Evolutionary conservation across 108 stramenopile genomes (phyloP).

Genomic region (Skeletonema tropicum): DNA sequence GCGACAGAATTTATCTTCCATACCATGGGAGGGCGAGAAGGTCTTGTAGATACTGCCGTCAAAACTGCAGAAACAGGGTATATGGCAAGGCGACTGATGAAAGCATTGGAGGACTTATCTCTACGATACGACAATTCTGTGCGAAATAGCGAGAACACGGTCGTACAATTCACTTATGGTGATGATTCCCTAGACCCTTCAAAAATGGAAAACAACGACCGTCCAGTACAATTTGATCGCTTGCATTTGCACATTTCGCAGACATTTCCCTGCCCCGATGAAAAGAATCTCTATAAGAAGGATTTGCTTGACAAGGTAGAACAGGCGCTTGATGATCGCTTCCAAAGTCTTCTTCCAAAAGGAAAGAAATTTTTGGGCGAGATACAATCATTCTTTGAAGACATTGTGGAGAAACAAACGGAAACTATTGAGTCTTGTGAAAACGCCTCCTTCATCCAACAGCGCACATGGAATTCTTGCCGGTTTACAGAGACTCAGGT

Average conservation of each 20-base stretch:
- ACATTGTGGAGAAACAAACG: constrained; percentile 59
- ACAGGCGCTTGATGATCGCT: constrained; percentile 51
- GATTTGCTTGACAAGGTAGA: constrained; percentile 59
- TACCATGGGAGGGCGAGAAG: constrained; percentile 98
- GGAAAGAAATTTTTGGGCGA: constrained; percentile 73
- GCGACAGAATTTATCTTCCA: constrained; percentile 99
- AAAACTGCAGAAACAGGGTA: constrained; percentile 99
- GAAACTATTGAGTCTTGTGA: constrained; percentile 35
- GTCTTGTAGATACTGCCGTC: constrained; percentile 99
- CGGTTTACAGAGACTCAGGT: constrained; percentile 85
- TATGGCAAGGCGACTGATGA: constrained; percentile 99
- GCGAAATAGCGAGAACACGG: constrained; percentile 94
- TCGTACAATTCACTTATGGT: constrained; percentile 98
- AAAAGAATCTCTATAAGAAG: constrained; percentile 49
- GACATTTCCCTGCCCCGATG: constrained; percentile 60
- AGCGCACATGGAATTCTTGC: constrained; percentile 67
- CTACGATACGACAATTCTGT: constrained; percentile 96
- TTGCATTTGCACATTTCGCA: constrained; percentile 68
- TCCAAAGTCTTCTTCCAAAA: constrained; percentile 71
- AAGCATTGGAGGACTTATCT: constrained; percentile 95
- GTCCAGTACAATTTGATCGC: constrained; percentile 86
- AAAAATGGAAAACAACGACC: constrained; percentile 93
- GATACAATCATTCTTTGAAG: constrained; percentile 68
- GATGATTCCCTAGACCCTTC: constrained; percentile 97
- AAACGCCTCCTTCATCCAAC: constrained; percentile 28